Evolutionary conservation across 1,284 basidiomycete genomes (phyloP), one percentile per base, ranked within the genome.

Genomic region (Sphaerobolus stellatus): DNA sequence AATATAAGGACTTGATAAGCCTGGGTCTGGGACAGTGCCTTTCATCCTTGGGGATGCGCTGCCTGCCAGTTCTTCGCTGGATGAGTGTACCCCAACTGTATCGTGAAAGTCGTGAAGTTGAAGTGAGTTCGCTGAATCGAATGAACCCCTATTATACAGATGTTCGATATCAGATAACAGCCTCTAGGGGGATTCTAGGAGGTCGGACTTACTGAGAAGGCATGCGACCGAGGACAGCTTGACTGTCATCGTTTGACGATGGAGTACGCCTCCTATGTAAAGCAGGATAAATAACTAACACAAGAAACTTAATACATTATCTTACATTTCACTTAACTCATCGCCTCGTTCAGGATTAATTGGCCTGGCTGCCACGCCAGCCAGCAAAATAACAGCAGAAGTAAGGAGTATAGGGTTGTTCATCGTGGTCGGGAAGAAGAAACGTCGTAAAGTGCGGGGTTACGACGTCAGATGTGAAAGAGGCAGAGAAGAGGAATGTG

Each of bases 31-130:
- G 20, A 46, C 28, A 20, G 13, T 31, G 31, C 25, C 18, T 18
- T 38, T 31, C n/a, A 29, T 20, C 7, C 30, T 54, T 7, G 52
- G 52, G 24, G 52, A 54, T 11, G 18, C n/a, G 43, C 51, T 52
- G 2, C 41, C 51, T 18, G 27, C 18, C 5, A 5, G 34, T 8
- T 16, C 13, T 14, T 38, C 11, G 22, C n/a, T 30, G 9, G 18
- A 6, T 9, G 45, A 18, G 9, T 33, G 11, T 13, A 22, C 9
- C n/a, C 43, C 2, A 38, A 16, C 18, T 11, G 29, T 3, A 5
- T 50, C 49, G 36, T 50, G 49, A 50, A 50, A 38, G 49, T 50
- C 49, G 27, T 54, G 52, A 40, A 46, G 33, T 47, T 48, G 46
- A 24, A 46, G 22, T 3, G 52, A 40, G 25, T 54, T 38, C 14